These are phyloP conservation scores for Cladosporium oxysporum DNA, from an alignment of 2,329 filamentous ascomycete species.

Conservation along the genomic window DNA sequence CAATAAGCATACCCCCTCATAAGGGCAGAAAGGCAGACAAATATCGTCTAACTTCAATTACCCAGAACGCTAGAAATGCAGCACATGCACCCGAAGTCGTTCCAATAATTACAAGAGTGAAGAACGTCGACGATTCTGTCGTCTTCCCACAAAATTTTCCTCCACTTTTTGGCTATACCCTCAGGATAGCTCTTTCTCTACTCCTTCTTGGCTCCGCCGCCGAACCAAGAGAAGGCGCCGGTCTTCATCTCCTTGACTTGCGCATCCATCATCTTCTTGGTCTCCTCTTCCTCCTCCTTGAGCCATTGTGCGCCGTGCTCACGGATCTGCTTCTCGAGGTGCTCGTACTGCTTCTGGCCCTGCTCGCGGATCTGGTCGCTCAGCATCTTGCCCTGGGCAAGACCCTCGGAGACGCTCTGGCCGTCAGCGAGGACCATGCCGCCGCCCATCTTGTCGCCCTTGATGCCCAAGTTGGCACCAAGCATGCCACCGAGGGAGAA, in stretches of 20 bases:
- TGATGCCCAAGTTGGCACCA: conserved; percentile 71
- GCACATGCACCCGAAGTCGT: conserved; percentile 7
- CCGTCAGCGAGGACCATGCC: conserved; percentile 55
- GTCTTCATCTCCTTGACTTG: conserved; percentile 90
- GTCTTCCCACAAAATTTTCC: neutral
- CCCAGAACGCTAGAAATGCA: conserved; percentile 13
- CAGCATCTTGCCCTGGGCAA: conserved; percentile 93
- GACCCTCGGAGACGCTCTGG: conserved; percentile 70
- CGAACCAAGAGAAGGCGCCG: conserved; percentile 64
- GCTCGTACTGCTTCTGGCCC: conserved; percentile 85
- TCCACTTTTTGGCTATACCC: neutral
- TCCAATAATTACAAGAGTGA: conserved; percentile 13
- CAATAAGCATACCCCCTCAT: conserved; percentile 1
- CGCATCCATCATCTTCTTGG: conserved; percentile 88
- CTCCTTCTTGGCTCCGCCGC: conserved; percentile 36
- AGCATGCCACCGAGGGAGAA: conserved; percentile 65
- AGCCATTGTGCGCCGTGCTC: conserved; percentile 95
- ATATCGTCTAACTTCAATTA: neutral
- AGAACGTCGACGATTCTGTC: neutral
- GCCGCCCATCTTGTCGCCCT: conserved; percentile 60
- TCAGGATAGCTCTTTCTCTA: neutral
- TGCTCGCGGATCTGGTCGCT: conserved; percentile 92
- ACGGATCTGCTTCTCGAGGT: conserved; percentile 84
- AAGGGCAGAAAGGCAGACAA: neutral
- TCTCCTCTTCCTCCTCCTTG: conserved; percentile 84